Percentiles rank a stretch among this genome's conserved stretches.
phyloP scores from a whole-genome alignment of 2,329 filamentous ascomycete species.

The Cercospora sp. region DNA sequence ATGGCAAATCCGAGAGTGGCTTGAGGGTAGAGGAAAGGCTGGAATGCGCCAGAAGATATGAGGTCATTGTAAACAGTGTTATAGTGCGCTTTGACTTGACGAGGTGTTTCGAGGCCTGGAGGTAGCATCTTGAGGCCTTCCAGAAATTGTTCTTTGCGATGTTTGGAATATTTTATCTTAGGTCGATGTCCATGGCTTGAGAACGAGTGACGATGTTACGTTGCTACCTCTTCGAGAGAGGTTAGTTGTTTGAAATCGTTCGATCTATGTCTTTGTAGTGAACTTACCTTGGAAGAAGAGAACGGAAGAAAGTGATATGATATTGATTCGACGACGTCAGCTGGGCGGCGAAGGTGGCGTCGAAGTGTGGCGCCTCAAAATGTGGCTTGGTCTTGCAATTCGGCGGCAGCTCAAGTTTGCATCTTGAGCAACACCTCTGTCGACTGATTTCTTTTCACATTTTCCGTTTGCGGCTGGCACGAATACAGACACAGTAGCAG shows the following conservation, averaged over 20 bases:
- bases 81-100: slow-evolving; percentile 38
- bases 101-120: slow-evolving; percentile 30
- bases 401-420: neutral
- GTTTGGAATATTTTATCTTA: neutral
- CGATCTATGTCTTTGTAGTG: neutral
- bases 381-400: neutral
- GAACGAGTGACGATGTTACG: too few species aligned
- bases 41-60: slow-evolving; percentile 42
- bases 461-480: neutral
- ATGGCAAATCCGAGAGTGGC: slow-evolving; percentile 42
- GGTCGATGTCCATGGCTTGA: neutral
- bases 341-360: neutral
- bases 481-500: neutral
- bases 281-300: slow-evolving; percentile 8
- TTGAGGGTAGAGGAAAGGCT: slow-evolving; percentile 50
- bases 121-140: slow-evolving; percentile 30
- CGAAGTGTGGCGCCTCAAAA: neutral
- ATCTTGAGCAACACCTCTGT: too few species aligned
- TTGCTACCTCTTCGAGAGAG: too few species aligned
- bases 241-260: neutral
- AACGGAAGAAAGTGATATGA: neutral
- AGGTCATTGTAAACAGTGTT: slow-evolving; percentile 43
- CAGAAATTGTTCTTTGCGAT: neutral
- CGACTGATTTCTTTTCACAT: neutral
- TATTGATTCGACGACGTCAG: slow-evolving; percentile 8